A percentile compares a stretch with the other conserved stretches of the same genome.
Evolutionary conservation across 1,139 yeast genomes (phyloP).

Genomic region (Yamadazyma mexicana): DNA sequence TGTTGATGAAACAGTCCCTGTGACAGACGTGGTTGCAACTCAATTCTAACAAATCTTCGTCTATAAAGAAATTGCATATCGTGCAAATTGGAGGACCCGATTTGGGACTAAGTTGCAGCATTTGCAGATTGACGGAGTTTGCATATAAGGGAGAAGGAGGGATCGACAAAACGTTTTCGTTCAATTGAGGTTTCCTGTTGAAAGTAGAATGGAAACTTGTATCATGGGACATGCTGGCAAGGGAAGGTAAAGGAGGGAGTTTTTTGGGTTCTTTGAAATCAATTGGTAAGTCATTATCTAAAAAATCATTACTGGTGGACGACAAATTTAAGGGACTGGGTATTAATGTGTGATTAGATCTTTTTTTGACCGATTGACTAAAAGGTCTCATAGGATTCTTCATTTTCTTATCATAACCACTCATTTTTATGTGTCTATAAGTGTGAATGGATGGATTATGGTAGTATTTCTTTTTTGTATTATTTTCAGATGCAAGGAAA

Average conservation of each 20-base stretch:
- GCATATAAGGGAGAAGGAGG: constrained; percentile 6
- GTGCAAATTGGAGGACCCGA: constrained; percentile 20
- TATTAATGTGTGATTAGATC: constrained; percentile 10
- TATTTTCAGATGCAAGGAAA: constrained; percentile 7
- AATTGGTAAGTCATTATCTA: constrained; percentile 7
- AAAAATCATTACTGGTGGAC: constrained; percentile 8
- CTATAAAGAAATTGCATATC: constrained; percentile 30
- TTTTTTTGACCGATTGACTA: constrained; percentile 7
- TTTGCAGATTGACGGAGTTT: constrained; percentile 2
- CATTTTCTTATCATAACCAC: neutral
- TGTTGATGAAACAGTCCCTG: constrained; percentile 26
- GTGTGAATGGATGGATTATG: too few species aligned
- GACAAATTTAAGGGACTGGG: constrained; percentile 17
- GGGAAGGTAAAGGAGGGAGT: constrained; percentile 3
- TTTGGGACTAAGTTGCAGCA: constrained; percentile 4
- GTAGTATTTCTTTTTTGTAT: too few species aligned
- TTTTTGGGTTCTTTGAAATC: constrained; percentile 8
- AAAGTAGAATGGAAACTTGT: neutral
- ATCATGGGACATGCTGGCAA: neutral
- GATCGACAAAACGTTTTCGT: neutral
- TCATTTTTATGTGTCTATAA: too few species aligned
- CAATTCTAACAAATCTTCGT: constrained; percentile 26
- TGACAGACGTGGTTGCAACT: constrained; percentile 32
- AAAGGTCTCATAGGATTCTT: constrained; percentile 3
- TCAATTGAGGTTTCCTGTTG: neutral